phyloP scores from a whole-genome alignment of 2,329 filamentous ascomycete genomes.

The Aspergillus fijiensis region DNA sequence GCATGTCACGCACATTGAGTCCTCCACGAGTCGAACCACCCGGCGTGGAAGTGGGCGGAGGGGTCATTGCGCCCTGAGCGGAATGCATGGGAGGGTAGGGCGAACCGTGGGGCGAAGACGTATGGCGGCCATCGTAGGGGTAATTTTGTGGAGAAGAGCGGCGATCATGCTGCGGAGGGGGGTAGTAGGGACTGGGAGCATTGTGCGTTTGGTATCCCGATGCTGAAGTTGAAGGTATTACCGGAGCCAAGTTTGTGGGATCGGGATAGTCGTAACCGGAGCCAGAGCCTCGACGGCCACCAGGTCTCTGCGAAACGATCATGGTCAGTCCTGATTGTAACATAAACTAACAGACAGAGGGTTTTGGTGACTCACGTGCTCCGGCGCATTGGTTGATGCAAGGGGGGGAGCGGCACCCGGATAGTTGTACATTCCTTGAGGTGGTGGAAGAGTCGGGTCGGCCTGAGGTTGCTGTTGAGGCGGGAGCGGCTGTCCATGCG shows the following conservation, averaged over 20 bases:
- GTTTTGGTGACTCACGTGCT: constrained; percentile 46
- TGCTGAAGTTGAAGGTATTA: constrained; percentile 46
- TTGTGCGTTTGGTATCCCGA: constrained; percentile 45
- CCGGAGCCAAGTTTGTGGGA: constrained; percentile 48
- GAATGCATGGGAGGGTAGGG: constrained; percentile 40
- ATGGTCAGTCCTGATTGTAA: constrained; percentile 13
- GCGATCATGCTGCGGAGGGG: constrained; percentile 38
- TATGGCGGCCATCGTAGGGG: constrained; percentile 43
- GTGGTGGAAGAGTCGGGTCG: constrained; percentile 39
- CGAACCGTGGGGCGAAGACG: constrained; percentile 45
- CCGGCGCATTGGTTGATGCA: constrained; percentile 39
- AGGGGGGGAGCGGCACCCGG: constrained; percentile 36
- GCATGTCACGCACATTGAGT: constrained; percentile 51
- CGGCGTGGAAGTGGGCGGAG: constrained; percentile 35
- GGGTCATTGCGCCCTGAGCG: constrained; percentile 28
- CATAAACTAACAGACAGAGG: constrained; percentile 13
- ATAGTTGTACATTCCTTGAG: constrained; percentile 45
- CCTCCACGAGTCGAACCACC: constrained; percentile 39
- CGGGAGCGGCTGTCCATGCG: constrained; percentile 51
- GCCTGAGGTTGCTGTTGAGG: constrained; percentile 43
- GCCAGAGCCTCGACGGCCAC: constrained; percentile 45
- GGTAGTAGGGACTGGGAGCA: constrained; percentile 40
- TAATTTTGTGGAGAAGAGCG: constrained; percentile 47
- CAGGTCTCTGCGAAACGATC: constrained; percentile 32
- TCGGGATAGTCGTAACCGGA: constrained; percentile 50